Conservation (phyloP, 2,329 filamentous ascomycete species). For the Diplodia sapinea region DNA sequence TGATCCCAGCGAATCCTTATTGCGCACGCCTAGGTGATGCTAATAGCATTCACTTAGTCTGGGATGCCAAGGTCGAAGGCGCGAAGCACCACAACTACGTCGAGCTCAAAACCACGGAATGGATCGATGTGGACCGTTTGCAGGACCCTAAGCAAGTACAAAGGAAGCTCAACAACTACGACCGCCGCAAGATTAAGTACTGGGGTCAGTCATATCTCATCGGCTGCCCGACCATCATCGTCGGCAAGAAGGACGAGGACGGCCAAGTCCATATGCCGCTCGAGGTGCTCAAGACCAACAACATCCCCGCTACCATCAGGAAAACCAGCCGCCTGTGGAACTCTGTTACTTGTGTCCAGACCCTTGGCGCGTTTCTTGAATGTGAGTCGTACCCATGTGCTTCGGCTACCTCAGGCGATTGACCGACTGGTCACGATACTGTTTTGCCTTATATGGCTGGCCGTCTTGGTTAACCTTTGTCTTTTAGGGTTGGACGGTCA, state of each 20-base stretch:
- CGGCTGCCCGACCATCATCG: constrained; percentile 87
- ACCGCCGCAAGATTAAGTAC: constrained; percentile 90
- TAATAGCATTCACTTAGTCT: constrained; percentile 60
- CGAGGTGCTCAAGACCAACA: constrained; percentile 79
- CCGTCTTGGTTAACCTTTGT: neutral
- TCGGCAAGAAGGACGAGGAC: constrained; percentile 68
- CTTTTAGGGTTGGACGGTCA: neutral
- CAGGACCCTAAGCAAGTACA: constrained; percentile 54
- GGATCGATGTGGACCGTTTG: constrained; percentile 55
- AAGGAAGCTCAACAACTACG: constrained; percentile 75
- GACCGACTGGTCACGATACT: neutral
- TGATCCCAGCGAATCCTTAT: constrained; percentile 40
- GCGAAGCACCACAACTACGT: constrained; percentile 81
- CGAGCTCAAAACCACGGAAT: constrained; percentile 88
- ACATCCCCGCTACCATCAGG: constrained; percentile 75
- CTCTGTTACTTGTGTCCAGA: neutral
- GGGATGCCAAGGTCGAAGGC: constrained; percentile 77
- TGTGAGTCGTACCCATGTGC: neutral
- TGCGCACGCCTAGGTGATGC: constrained; percentile 31
- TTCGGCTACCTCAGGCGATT: neutral
- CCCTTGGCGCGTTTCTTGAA: neutral
- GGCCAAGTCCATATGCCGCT: constrained; percentile 63
- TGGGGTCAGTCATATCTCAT: constrained; percentile 97
- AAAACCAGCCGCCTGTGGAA: neutral
- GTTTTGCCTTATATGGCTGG: neutral